phyloP scores from a whole-genome alignment of 192 early-diverging fungal genomes.

The Phlyctochytrium planicorne region DNA sequence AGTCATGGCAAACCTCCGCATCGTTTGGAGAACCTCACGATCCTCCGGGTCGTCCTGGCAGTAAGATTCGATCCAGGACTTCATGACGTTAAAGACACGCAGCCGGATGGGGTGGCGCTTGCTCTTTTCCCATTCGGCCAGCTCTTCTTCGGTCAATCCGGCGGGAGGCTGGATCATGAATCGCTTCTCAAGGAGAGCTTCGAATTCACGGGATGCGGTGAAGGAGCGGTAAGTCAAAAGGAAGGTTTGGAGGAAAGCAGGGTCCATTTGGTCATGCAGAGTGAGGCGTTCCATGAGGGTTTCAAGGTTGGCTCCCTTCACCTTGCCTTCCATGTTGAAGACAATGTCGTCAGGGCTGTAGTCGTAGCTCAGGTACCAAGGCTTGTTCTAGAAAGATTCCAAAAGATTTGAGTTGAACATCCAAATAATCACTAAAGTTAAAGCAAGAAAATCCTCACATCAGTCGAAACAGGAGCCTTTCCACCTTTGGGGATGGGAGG shows the following conservation, averaged over 20 bases:
- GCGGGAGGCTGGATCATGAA: constrained; percentile 75
- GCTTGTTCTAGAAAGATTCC: constrained; percentile 22
- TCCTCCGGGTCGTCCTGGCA: constrained; percentile 79
- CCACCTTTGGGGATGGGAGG: not conserved
- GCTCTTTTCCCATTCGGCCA: constrained; percentile 76
- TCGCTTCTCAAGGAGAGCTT: constrained; percentile 71
- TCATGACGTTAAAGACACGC: constrained; percentile 90
- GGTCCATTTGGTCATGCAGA: constrained; percentile 65
- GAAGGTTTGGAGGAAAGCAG: constrained; percentile 83
- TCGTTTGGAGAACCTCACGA: constrained; percentile 54
- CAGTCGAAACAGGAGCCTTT: not conserved
- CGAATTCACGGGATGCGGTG: constrained; percentile 73
- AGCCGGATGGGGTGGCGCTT: constrained; percentile 90
- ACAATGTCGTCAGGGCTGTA: constrained; percentile 57
- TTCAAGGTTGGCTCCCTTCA: constrained; percentile 70
- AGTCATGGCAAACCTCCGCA: constrained; percentile 73
- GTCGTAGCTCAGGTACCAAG: constrained; percentile 59
- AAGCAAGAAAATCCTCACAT: not conserved
- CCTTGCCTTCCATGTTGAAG: constrained; percentile 65
- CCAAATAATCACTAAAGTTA: not conserved
- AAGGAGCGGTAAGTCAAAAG: constrained; percentile 95
- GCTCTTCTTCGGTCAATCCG: constrained; percentile 61
- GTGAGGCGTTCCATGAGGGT: constrained; percentile 74
- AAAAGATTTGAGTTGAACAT: not conserved
- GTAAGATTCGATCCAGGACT: constrained; percentile 94